Evolutionary conservation across 2,329 filamentous ascomycete species (phyloP).

Genomic region (Coniosporium tulheliwenetii): DNA sequence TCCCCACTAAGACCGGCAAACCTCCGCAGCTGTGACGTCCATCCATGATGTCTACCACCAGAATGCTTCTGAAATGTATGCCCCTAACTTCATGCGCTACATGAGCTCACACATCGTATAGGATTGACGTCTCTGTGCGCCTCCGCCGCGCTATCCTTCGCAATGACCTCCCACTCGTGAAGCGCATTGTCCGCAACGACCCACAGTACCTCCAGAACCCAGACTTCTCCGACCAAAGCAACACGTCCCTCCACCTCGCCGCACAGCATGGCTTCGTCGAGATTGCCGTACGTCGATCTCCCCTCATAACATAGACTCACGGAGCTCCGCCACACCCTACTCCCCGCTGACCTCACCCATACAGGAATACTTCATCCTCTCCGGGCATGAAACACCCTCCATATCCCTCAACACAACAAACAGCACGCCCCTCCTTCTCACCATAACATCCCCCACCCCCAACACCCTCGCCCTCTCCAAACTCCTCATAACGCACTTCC

Average conservation of each 20-base stretch:
- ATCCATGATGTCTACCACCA: no score
- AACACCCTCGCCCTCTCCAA: no score
- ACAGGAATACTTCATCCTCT: conserved; percentile 49
- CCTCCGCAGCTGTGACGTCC: no score
- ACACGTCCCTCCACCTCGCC: conserved; percentile 72
- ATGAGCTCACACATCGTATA: conserved; percentile 15
- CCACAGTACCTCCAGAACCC: conserved; percentile 62
- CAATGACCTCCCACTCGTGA: conserved; percentile 56
- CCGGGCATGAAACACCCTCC: conserved; percentile 58
- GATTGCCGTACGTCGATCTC: conserved; percentile 35
- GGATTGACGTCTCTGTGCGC: conserved; percentile 64
- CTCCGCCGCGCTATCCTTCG: conserved; percentile 68
- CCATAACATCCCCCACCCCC: conserved; percentile 19
- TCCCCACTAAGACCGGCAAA: no score
- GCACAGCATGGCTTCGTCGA: conserved; percentile 54
- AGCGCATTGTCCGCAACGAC: conserved; percentile 61
- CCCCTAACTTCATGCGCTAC: no score
- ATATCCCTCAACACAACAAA: conserved; percentile 65
- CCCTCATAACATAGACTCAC: background rate
- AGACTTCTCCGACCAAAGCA: conserved; percentile 58
- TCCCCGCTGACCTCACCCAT: background rate
- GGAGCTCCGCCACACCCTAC: conserved; percentile 1
- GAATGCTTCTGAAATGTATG: no score
- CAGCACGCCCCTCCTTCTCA: conserved; percentile 71
- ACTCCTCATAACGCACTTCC: no score